Conservation (phyloP, 2,329 filamentous ascomycete species). For the Lecanosticta acicola region DNA sequence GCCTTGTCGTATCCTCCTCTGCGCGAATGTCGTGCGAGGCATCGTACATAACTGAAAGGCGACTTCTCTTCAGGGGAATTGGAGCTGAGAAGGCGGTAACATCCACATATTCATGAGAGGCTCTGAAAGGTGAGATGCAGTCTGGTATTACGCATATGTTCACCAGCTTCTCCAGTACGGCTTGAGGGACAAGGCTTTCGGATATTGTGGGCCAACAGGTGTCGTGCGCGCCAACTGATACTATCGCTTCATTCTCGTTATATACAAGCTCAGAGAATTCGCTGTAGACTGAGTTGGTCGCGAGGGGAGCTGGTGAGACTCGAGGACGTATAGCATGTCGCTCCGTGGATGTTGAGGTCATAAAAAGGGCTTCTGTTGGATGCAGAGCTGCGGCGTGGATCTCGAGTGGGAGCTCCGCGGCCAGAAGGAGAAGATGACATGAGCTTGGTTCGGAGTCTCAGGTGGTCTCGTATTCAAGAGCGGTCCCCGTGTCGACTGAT, state of each 20-base stretch:
- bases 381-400: constrained; percentile 24
- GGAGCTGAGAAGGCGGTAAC: constrained; percentile 15
- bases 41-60: constrained; percentile 8
- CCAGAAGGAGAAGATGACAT: constrained; percentile 21
- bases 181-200: constrained; percentile 20
- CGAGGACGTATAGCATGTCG: constrained; percentile 16
- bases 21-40: not conserved
- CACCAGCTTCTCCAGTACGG: constrained; percentile 17
- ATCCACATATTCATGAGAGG: constrained; percentile 22
- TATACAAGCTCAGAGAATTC: constrained; percentile 42
- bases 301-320: constrained; percentile 37
- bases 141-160: constrained; percentile 25
- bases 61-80: constrained; percentile 5
- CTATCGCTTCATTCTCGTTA: constrained; percentile 39
- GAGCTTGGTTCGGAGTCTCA: no score
- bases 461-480: no score
- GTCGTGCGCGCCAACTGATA: constrained; percentile 24
- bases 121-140: constrained; percentile 18
- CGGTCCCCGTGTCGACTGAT: no score
- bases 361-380: constrained; percentile 16
- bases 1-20: not conserved
- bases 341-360: constrained; percentile 17
- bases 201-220: constrained; percentile 23
- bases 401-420: constrained; percentile 22
- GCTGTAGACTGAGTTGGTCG: constrained; percentile 35